Evolutionary conservation across 2,329 filamentous ascomycete species (phyloP), one percentile per base, ranked within the genome.

Genomic region (Aspergillus quadricinctus): DNA sequence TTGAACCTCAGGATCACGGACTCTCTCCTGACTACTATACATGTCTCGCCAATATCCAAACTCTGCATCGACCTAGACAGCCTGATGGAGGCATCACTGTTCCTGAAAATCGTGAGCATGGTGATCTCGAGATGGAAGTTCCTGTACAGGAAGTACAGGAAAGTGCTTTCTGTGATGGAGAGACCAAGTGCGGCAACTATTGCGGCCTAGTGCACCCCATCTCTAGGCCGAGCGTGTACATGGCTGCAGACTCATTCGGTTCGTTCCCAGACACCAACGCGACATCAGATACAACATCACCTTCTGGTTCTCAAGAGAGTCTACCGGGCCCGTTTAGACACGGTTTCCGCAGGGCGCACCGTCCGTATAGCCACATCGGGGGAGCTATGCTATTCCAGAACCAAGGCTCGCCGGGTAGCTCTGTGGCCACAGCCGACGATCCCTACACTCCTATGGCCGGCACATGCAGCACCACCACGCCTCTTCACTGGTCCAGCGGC

Each of bases 181-280:
- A 52, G 10, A 2, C 46, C 43, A 19, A 46, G 25, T 28, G 55
- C 6, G 46, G 37, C 25, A 53, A 53, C 27, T 9, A 31, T 21
- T 35, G 51, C 41, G 49, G 40, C 17, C 25, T 61, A 9, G 35
- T 57, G 4, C 63, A 66, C 21, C 58, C 63, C 31, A 46, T 55
- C 21, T 57, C 57, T 14, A 52, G 52, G 35, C 45, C 57, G 8
- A 56, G 35, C 11, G 28, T 31, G 5, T 53, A 35, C 45, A 54
- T 58, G 23, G 27, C 54, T 2, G 21, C 51, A 5, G 56, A 53
- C 35, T 55, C 57, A 28, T 51, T 63, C 8, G 56, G 56, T 1
- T 61, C 64, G 5, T 50, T 58, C 8, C 46, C 51, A 1, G 49
- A 50, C 8, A 49, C 29, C 4, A 59, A 63, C 1, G 57, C 61